Conservation (phyloP, 108 stramenopile species). For the Fistulifera solaris region DNA sequence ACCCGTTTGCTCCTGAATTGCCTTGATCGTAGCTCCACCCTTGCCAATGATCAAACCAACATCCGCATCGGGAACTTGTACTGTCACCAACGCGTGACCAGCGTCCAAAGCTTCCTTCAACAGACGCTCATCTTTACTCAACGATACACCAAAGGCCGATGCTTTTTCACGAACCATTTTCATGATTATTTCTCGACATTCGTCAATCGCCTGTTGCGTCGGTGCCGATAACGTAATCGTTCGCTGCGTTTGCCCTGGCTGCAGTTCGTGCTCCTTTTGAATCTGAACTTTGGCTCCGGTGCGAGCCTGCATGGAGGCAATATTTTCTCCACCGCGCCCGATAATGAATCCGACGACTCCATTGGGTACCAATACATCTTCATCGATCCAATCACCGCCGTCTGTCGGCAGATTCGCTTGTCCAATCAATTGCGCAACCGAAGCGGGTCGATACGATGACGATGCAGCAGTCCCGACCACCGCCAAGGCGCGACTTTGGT, state of each 20-base stretch:
- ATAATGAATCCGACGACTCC: constrained; percentile 28
- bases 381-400: constrained; percentile 27
- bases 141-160: neutral
- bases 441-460: constrained; percentile 49
- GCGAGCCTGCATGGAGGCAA: constrained; percentile 70
- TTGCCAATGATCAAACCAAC: constrained; percentile 98
- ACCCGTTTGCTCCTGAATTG: constrained; percentile 87
- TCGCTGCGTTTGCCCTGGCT: constrained; percentile 65
- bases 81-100: constrained; percentile 63
- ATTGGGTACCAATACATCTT: constrained; percentile 11
- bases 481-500: constrained; percentile 16
- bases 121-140: constrained; percentile 30
- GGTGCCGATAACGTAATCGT: constrained; percentile 72
- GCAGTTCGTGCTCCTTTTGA: constrained; percentile 84
- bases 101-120: constrained; percentile 59
- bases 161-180: constrained; percentile 45
- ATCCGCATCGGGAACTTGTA: constrained; percentile 79
- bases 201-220: constrained; percentile 55
- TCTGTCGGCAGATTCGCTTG: constrained; percentile 25
- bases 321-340: constrained; percentile 59
- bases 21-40: constrained; percentile 86
- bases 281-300: constrained; percentile 80
- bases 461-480: neutral
- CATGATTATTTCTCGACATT: constrained; percentile 72
- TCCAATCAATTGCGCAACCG: constrained; percentile 71